Conservation (phyloP, 2,329 filamentous ascomycete genomes). For the Fusarium dlaminii region DNA sequence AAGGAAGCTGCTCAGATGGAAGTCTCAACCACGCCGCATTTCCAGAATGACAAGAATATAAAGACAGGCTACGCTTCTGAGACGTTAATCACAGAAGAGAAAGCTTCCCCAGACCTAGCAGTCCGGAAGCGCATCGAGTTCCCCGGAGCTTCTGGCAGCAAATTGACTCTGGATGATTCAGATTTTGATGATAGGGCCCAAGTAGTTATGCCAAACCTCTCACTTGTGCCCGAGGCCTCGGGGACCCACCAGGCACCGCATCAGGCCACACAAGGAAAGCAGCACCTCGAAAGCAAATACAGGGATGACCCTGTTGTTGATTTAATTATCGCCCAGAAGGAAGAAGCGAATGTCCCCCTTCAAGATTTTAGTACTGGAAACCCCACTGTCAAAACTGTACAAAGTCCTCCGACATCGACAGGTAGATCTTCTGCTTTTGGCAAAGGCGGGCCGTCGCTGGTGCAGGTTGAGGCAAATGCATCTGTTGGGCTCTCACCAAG, state of each 20-base stretch:
- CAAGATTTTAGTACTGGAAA: neutral
- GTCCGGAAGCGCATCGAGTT: neutral
- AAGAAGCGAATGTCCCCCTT: neutral
- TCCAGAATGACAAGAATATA: slow-evolving; percentile 31
- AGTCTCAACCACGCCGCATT: slow-evolving; percentile 7
- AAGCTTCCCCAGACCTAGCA: neutral
- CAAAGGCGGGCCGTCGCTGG: neutral
- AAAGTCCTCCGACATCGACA: neutral
- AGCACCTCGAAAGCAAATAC: neutral
- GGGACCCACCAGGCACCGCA: neutral
- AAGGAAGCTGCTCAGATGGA: slow-evolving; percentile 12
- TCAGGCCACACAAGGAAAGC: neutral
- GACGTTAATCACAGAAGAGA: neutral
- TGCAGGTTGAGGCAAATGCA: neutral
- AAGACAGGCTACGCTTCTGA: slow-evolving; percentile 30
- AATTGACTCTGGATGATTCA: neutral
- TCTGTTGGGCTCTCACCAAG: neutral
- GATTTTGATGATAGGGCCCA: neutral
- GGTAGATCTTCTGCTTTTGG: neutral
- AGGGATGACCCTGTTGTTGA: neutral
- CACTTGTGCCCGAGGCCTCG: neutral
- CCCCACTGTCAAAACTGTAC: neutral
- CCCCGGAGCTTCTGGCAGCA: neutral
- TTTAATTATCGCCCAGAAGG: neutral
- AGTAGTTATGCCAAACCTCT: neutral